Conservation (phyloP, 768 basidiomycete species). For the Tephrocybe sp. region DNA sequence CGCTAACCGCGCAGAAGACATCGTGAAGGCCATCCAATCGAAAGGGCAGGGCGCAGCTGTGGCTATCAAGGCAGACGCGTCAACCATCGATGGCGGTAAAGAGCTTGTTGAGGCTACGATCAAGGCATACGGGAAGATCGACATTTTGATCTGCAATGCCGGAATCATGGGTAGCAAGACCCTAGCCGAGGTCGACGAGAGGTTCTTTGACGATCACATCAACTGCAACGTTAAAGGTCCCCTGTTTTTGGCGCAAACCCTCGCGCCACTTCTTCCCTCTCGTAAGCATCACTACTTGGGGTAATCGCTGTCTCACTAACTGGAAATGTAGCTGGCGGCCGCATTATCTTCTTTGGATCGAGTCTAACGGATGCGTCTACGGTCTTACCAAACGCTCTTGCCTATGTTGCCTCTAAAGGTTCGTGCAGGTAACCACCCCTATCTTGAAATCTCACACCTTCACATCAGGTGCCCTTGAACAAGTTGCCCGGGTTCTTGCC, state of each 20-base stretch:
- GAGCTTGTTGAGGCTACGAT: slow-evolving; percentile 47
- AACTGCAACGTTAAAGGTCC: slow-evolving; percentile 61
- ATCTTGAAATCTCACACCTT: background rate
- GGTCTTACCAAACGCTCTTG: slow-evolving; percentile 46
- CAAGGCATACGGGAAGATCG: slow-evolving; percentile 49
- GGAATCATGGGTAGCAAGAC: slow-evolving; percentile 54
- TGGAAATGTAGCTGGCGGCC: slow-evolving; percentile 40
- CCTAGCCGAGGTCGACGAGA: slow-evolving; percentile 52
- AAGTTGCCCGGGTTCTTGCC: slow-evolving; percentile 54
- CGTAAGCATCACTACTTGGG: slow-evolving; percentile 31
- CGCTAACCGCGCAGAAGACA: slow-evolving; percentile 40
- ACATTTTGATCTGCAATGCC: slow-evolving; percentile 61
- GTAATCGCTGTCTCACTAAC: background rate
- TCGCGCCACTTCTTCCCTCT: slow-evolving; percentile 38
- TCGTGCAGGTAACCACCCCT: background rate
- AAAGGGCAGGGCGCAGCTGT: slow-evolving; percentile 46
- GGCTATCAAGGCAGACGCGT: slow-evolving; percentile 52
- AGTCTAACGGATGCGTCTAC: slow-evolving; percentile 44
- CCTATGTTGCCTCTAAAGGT: slow-evolving; percentile 55
- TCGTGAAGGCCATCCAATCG: slow-evolving; percentile 46
- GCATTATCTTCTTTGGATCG: slow-evolving; percentile 58
- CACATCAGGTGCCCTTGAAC: slow-evolving; percentile 48
- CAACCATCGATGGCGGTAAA: slow-evolving; percentile 46
- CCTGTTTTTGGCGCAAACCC: slow-evolving; percentile 52
- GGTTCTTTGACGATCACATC: slow-evolving; percentile 51